These are phyloP conservation scores for Epicoccum nigrum DNA, from an alignment of 2,329 filamentous ascomycete genomes.

Conservation along the genomic window DNA sequence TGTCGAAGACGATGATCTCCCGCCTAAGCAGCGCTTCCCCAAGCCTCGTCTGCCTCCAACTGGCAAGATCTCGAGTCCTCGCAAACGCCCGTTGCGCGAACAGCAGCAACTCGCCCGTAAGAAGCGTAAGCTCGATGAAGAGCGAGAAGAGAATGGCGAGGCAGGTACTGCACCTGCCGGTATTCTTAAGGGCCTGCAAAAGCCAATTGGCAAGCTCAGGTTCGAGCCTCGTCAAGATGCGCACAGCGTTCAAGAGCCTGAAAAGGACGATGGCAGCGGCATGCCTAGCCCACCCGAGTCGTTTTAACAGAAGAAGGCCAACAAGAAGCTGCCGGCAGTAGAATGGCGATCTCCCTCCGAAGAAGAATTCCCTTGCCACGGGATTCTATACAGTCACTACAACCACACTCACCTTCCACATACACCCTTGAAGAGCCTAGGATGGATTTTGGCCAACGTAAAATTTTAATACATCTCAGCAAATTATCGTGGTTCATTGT, in stretches of 20 bases:
- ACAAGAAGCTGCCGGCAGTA: background rate
- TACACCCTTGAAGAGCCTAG: background rate
- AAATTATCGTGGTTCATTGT: slow-evolving; percentile 11
- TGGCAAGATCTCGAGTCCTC: slow-evolving; percentile 84
- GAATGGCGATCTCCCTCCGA: background rate
- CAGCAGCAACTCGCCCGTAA: slow-evolving; percentile 85
- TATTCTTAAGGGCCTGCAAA: slow-evolving; percentile 50
- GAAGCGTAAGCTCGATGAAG: slow-evolving; percentile 72
- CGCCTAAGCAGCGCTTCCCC: slow-evolving; percentile 81
- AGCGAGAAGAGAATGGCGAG: slow-evolving; percentile 45
- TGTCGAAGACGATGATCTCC: slow-evolving; percentile 92
- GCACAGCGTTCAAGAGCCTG: slow-evolving; percentile 64
- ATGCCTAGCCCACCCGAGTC: slow-evolving; percentile 85
- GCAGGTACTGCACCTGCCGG: slow-evolving; percentile 26
- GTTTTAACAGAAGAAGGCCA: slow-evolving; percentile 49
- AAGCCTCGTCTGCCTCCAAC: slow-evolving; percentile 70
- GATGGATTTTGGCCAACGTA: slow-evolving; percentile 1
- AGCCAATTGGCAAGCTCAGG: slow-evolving; percentile 62
- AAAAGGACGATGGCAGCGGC: slow-evolving; percentile 71
- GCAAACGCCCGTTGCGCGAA: slow-evolving; percentile 81
- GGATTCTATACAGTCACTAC: background rate
- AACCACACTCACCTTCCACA: slow-evolving; percentile 9
- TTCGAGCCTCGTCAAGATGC: slow-evolving; percentile 64
- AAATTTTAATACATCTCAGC: slow-evolving; percentile 10
- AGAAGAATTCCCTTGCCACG: background rate